Evolutionary conservation across 192 early-diverging fungal species (phyloP), one percentile per base, ranked within the genome.

Genomic region (Geranomyces michiganensis): DNA sequence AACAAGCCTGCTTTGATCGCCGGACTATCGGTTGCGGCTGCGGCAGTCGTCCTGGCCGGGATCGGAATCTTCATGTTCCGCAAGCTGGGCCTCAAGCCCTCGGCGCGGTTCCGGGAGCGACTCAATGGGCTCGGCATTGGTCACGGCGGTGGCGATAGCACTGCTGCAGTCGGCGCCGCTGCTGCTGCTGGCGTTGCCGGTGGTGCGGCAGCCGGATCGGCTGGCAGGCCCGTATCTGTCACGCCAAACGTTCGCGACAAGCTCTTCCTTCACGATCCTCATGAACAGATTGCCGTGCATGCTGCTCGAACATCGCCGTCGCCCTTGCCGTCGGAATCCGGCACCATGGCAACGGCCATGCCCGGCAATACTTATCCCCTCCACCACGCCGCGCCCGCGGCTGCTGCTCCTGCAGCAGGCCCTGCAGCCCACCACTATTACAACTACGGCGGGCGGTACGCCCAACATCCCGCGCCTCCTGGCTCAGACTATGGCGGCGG

Each of bases 31-130:
- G 55, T 73, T 51, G 71, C 19, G 5, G 71, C 32, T 2, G 71
- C 47, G 8, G 62, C 62, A 21, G 36, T 73, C 27, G 32, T 73
- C 53, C 19, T 73, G 1, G 62, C 71, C 13, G 71, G 44, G 10
- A 17, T 65, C 17, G 71, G 71, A 31, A 65, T 73, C 29, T 73
- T 58, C 53, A 17, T 65, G 12, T 73, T 73, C 51, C 46, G 71
- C 29, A 73, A 73, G 43, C 41, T 65, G 21, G 70, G 60, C 8
- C 61, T 71, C 6, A 5, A 41, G 17, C 70, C 70, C 33, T 71
- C 70, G 4, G 36, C 46, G 13, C 17, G 48, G 26, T 71, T 71
- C 49, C 70, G 70, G 14, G 70, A 46, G 29, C 59, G 70, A 10
- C 70, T 71, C 41, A 31, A 24, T 14, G 68, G 61, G n/a, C 8